phyloP scores from a whole-genome alignment of 306 rosid genomes.

The Pyrus betulifolia region DNA sequence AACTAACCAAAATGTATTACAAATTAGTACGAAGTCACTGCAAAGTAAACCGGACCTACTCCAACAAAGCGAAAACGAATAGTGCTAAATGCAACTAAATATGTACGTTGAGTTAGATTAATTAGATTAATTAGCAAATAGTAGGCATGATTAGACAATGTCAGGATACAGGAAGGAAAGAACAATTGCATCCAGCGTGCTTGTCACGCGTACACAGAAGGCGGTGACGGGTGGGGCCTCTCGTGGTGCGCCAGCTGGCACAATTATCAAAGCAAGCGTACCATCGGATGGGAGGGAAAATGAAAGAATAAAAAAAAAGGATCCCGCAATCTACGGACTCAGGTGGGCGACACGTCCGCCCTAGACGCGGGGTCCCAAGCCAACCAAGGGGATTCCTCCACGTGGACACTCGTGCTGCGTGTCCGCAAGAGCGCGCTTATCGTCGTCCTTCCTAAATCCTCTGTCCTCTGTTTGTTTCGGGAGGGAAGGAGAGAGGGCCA shows the following conservation, averaged over 20 bases:
- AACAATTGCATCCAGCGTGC: not conserved
- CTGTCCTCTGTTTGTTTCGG: not conserved
- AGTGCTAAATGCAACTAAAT: no score
- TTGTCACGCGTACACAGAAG: not conserved
- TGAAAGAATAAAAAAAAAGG: constrained; percentile 2
- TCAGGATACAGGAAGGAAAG: not conserved
- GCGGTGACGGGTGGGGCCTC: not conserved
- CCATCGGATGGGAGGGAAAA: constrained; percentile 1
- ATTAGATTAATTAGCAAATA: not conserved
- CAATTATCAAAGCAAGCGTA: constrained; percentile 27
- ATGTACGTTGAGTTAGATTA: not conserved
- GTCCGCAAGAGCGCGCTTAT: constrained; percentile 36
- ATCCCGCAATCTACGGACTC: constrained; percentile 54
- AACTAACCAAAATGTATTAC: no score
- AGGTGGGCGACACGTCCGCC: constrained; percentile 50
- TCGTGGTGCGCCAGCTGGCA: not conserved
- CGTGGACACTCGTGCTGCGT: constrained; percentile 37
- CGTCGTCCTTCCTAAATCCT: not conserved
- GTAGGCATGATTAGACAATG: not conserved
- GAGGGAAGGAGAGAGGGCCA: not conserved
- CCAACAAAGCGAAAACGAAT: no score
- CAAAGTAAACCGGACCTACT: no score
- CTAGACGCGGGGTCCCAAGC: constrained; percentile 13
- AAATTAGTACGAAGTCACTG: no score
- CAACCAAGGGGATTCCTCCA: constrained; percentile 21